These are phyloP conservation scores for Thalia dealbata DNA, from an alignment of 176 grass and related monocot species.

Conservation along the genomic window DNA sequence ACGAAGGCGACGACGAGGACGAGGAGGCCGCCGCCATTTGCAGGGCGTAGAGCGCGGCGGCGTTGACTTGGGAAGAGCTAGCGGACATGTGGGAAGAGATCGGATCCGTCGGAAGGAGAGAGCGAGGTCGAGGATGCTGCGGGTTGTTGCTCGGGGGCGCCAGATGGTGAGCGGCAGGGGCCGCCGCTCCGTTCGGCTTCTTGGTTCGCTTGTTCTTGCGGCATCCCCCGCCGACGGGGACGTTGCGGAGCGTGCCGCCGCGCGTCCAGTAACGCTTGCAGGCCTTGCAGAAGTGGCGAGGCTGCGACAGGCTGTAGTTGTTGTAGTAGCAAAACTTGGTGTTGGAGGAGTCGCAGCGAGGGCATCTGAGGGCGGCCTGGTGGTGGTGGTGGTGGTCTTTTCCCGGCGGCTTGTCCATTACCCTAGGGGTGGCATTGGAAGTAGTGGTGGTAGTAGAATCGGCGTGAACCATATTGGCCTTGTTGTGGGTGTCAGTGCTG, in stretches of 20 bases:
- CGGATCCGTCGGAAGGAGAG: not conserved
- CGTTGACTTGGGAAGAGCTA: not conserved
- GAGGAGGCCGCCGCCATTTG: not conserved
- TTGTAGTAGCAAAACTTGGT: constrained; percentile 25
- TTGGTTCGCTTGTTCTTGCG: constrained; percentile 12
- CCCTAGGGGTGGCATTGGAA: not conserved
- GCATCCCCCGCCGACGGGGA: constrained; percentile 17
- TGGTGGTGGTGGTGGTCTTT: not conserved
- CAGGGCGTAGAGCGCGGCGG: not conserved
- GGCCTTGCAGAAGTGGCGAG: constrained; percentile 21
- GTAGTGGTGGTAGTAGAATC: not conserved
- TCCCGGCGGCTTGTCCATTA: not conserved
- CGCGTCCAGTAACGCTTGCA: constrained; percentile 25
- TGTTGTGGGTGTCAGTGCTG: not conserved
- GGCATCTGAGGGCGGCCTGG: constrained; percentile 3
- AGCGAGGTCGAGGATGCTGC: not conserved
- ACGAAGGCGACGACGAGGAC: not conserved
- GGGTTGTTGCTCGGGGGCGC: not conserved
- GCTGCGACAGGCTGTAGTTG: constrained; percentile 22
- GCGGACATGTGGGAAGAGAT: not conserved
- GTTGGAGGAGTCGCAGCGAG: constrained; percentile 13
- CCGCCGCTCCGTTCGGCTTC: not conserved
- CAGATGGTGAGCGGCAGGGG: too few relatives aligned
- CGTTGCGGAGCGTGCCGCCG: constrained; percentile 21
- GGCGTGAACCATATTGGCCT: constrained; percentile 5